These are phyloP conservation scores for Hibiscus syriacus DNA, from an alignment of 345 rosid genomes.

Conservation along the genomic window DNA sequence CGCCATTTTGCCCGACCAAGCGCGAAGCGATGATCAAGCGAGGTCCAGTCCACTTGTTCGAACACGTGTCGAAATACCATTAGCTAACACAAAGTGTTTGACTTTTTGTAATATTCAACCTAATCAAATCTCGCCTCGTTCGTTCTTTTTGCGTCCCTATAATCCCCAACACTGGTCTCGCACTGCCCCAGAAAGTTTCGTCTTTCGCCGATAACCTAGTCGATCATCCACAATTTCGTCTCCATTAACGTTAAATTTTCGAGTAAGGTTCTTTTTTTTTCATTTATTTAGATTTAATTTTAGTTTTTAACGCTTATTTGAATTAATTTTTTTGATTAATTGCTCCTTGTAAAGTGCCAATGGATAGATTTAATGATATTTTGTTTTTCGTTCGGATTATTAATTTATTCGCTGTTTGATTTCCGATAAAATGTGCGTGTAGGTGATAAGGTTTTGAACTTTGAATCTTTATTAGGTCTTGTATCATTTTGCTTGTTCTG, in stretches of 20 bases:
- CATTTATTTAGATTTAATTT: neutral
- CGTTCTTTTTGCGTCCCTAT: constrained; percentile 20
- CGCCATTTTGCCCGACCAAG: neutral
- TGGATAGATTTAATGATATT: neutral
- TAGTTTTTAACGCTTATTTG: neutral
- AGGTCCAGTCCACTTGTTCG: neutral
- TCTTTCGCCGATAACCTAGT: neutral
- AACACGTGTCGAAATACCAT: constrained; percentile 13
- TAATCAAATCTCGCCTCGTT: constrained; percentile 21
- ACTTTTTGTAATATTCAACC: neutral
- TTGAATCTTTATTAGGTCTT: neutral
- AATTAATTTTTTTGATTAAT: neutral
- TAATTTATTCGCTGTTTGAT: constrained; percentile 3
- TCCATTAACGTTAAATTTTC: neutral
- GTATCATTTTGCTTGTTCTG: neutral
- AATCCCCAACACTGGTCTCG: constrained; percentile 22
- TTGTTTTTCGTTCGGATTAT: neutral
- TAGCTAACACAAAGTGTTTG: neutral
- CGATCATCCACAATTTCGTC: constrained; percentile 14
- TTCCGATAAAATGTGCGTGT: constrained; percentile 5
- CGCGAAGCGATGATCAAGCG: constrained; percentile 6
- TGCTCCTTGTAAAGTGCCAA: neutral
- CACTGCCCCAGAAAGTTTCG: neutral
- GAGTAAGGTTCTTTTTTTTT: constrained; percentile 28
- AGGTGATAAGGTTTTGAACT: neutral